These are phyloP conservation scores for Backusella circina DNA, from an alignment of 192 early-diverging fungal species.

Conservation along the genomic window DNA sequence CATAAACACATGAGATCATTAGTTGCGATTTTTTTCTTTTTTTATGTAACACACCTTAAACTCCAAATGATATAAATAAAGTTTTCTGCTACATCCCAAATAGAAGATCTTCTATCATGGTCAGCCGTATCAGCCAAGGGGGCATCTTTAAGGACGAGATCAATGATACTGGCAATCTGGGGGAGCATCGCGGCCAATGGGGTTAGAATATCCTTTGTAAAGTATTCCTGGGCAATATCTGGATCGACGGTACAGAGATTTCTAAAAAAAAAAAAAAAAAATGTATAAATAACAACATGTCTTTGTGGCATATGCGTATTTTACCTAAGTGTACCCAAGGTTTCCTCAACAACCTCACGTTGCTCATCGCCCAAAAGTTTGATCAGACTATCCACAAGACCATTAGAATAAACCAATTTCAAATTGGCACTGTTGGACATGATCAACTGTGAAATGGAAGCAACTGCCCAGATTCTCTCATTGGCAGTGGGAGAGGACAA, in stretches of 20 bases:
- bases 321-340: constrained; percentile 66
- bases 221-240: constrained; percentile 56
- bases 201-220: constrained; percentile 50
- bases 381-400: constrained; percentile 62
- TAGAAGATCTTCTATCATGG: constrained; percentile 37
- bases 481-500: constrained; percentile 59
- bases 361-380: constrained; percentile 69
- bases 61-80: constrained; percentile 54
- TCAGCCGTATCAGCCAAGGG: constrained; percentile 33
- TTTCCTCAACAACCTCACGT: constrained; percentile 70
- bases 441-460: constrained; percentile 80
- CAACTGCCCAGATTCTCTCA: constrained; percentile 87
- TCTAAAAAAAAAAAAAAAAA: constrained; percentile 17
- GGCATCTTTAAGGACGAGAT: constrained; percentile 28
- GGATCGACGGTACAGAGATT: constrained; percentile 56
- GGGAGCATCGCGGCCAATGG: constrained; percentile 47
- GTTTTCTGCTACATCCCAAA: constrained; percentile 59
- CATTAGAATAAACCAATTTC: constrained; percentile 70
- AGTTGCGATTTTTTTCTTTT: no score
- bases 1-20: no score
- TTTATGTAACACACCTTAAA: no score
- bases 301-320: background rate
- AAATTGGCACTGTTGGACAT: constrained; percentile 59
- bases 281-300: background rate
- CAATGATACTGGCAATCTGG: constrained; percentile 29